Evolutionary conservation across 768 basidiomycete species (phyloP), one percentile per base, ranked within the genome.

Genomic region (Leccinum truebloodii): DNA sequence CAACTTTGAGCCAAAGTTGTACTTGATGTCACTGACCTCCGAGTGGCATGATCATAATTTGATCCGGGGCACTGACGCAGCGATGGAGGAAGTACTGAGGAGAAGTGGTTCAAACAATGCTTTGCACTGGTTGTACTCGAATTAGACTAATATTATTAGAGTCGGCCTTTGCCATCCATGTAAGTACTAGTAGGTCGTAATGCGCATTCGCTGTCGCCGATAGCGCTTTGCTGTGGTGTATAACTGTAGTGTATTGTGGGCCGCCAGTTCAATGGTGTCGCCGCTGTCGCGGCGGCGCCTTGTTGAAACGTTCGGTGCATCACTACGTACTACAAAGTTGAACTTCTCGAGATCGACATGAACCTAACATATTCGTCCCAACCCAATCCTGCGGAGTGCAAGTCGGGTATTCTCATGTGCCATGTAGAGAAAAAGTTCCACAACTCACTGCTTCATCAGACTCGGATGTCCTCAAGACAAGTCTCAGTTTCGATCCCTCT

Each of bases 281-380:
- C 35, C 14, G 35, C 14, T 14, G 14, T 39, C 16, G 16, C 37
- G 16, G 10, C 32, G 32, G 32, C 32, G 10, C 32, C 32, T 32
- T 20, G 16, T 46, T 10, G 44, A 46, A 46, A 22, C 10, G 9
- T 18, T 44, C 41, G 9, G 46, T 20, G 30, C 30, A 32, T 10
- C 46, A 48, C 22, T 22, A 49, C 48, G 22, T 5, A 14, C 6
- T 24, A 14, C 14, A 3, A 24, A 49, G 48, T 49, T 24, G 46
- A 48, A 49, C 48, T 22, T 48, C 48, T 14, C 48, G 6, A 49
- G 20, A 51, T 7, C 48, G 12, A 62, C 56, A 53, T 52, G 57
- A 12, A 44, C 8, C 16, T 55, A 5, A 10, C 55, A 34, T 4
- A 8, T 10, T 22, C 22, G 41, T 41, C 59, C 37, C 51, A 49